Conservation (phyloP, 208 protist species). For the Leptomonas pyrrhocoris region DNA sequence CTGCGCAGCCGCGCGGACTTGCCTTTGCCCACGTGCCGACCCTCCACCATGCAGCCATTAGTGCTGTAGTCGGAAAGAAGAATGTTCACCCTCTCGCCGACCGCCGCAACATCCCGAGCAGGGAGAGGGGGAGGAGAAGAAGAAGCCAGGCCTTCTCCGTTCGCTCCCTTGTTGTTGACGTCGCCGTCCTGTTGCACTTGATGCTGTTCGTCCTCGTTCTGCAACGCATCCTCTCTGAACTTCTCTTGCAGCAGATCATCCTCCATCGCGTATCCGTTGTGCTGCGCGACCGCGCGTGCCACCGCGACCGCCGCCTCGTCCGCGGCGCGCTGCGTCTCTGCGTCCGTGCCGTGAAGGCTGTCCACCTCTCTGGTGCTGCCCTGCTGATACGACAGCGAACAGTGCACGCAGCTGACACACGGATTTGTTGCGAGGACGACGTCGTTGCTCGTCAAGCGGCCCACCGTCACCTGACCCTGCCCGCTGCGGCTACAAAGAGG, state of each 20-base stretch:
- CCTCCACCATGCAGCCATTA: conserved; percentile 58
- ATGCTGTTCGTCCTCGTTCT: neutral
- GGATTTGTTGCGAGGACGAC: conserved; percentile 43
- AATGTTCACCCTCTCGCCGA: conserved; percentile 1
- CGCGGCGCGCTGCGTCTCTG: conserved; percentile 1
- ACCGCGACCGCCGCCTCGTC: neutral
- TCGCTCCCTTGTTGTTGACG: too few relatives aligned
- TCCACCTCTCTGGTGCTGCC: neutral
- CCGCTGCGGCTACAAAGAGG: conserved; percentile 22
- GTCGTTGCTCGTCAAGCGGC: conserved; percentile 47
- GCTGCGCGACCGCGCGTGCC: neutral
- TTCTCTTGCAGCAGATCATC: neutral
- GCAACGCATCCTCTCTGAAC: too few relatives aligned
- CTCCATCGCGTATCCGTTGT: neutral
- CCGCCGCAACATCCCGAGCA: neutral
- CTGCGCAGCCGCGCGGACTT: conserved; percentile 22
- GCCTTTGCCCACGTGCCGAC: conserved; percentile 41
- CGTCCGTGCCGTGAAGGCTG: neutral
- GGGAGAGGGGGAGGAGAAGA: too few relatives aligned
- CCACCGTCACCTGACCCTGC: conserved; percentile 35
- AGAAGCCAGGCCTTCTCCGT: too few relatives aligned
- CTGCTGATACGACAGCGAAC: conserved; percentile 23
- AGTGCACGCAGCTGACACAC: conserved; percentile 62
- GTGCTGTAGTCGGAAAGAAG: conserved; percentile 59
- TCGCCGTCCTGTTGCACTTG: neutral